A percentile compares a stretch with the other conserved stretches of the same genome.
These are phyloP conservation scores for Coemansia umbellata DNA, from an alignment of 192 early-diverging fungal species.

Conservation along the genomic window DNA sequence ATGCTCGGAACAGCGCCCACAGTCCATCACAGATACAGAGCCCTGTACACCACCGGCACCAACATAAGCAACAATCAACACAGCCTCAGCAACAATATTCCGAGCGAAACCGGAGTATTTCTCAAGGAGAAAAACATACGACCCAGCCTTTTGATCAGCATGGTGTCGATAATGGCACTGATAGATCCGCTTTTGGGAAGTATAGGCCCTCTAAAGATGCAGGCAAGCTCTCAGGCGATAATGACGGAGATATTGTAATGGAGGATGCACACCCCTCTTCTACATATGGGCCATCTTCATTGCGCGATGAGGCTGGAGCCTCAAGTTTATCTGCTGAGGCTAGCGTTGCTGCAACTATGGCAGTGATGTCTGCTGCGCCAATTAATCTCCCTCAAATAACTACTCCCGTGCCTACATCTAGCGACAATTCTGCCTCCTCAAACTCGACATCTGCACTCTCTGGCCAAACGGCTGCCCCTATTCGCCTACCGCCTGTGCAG, in stretches of 20 bases:
- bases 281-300: slow-evolving; percentile 1
- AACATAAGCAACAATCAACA: not conserved
- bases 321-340: not conserved
- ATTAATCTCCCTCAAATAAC: slow-evolving; percentile 31
- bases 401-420: slow-evolving; percentile 12
- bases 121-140: not conserved
- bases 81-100: not conserved
- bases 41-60: slow-evolving; percentile 10
- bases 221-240: slow-evolving; percentile 22
- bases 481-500: slow-evolving; percentile 47
- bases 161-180: not conserved
- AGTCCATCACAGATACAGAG: slow-evolving; percentile 29
- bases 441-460: slow-evolving; percentile 23
- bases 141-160: not conserved
- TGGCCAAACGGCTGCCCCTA: slow-evolving; percentile 43
- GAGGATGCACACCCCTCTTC: slow-evolving; percentile 14
- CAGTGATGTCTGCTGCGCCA: slow-evolving; percentile 21
- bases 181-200: too few species aligned
- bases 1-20: slow-evolving; percentile 8
- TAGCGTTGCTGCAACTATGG: slow-evolving; percentile 1
- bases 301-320: slow-evolving; percentile 1
- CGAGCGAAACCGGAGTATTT: not conserved
- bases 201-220: too few species aligned
- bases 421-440: slow-evolving; percentile 3
- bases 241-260: slow-evolving; percentile 34